Evolutionary conservation across 371 early-diverging fungal genomes (phyloP).

Genomic region (Mucor velutinosus): DNA sequence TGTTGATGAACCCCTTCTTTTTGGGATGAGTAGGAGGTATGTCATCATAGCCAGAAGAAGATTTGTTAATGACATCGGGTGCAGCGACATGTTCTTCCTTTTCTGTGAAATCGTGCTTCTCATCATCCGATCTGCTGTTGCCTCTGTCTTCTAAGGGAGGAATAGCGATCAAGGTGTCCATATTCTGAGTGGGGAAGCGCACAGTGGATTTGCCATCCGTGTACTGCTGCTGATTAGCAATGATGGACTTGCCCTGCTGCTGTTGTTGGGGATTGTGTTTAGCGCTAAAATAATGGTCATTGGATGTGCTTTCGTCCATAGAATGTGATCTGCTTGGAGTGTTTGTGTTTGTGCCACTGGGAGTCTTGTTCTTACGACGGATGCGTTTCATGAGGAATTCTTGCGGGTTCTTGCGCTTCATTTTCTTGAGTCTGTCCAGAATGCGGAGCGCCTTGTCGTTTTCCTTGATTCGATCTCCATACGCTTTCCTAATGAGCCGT

Average conservation of each 20-base stretch:
- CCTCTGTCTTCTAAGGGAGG: conserved; percentile 29
- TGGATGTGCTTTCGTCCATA: conserved; percentile 13
- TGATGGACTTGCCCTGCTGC: conserved; percentile 26
- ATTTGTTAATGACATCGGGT: conserved; percentile 4
- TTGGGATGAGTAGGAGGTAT: not conserved
- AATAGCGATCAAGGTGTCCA: conserved; percentile 36
- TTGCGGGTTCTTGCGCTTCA: conserved; percentile 32
- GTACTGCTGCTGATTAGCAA: conserved; percentile 7
- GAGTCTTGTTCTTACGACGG: conserved; percentile 19
- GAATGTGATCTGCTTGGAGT: conserved; percentile 21
- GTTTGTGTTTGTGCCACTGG: conserved; percentile 1
- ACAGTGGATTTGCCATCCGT: conserved; percentile 28
- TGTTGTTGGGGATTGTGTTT: not conserved
- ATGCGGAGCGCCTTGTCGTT: conserved; percentile 38
- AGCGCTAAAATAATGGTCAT: conserved; percentile 1
- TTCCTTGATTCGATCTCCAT: conserved; percentile 42
- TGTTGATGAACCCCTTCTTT: conserved; percentile 9
- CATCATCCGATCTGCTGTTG: conserved; percentile 12
- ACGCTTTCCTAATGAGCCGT: conserved; percentile 31
- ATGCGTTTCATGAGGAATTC: conserved; percentile 34
- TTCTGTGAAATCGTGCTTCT: conserved; percentile 12
- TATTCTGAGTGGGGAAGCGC: conserved; percentile 30
- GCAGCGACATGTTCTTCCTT: not conserved
- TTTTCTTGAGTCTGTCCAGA: conserved; percentile 26
- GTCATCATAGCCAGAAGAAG: not conserved